Conservation (phyloP, 2,329 filamentous ascomycete genomes). For the Colletotrichum gigasporum region DNA sequence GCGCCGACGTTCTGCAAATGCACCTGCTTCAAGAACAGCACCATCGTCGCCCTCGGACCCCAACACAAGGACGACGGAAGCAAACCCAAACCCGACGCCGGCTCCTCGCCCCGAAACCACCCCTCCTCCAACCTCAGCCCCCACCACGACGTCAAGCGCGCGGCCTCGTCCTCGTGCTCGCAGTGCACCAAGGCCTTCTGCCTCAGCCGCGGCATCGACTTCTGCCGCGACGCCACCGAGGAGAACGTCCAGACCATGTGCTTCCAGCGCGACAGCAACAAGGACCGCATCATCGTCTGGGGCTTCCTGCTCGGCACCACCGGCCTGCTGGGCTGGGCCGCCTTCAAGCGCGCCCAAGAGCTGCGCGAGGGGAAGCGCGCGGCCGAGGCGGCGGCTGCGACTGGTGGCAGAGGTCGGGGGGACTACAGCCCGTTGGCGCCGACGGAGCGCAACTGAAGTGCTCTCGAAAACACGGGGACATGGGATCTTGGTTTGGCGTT, state of each 20-base stretch:
- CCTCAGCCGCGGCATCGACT: constrained; percentile 66
- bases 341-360: constrained; percentile 58
- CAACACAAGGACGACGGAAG: constrained; percentile 40
- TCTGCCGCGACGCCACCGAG: constrained; percentile 70
- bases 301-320: constrained; percentile 68
- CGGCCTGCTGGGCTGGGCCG: constrained; percentile 69
- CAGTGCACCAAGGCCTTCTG: constrained; percentile 74
- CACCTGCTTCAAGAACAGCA: constrained; percentile 76
- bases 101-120: constrained; percentile 38
- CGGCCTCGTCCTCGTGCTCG: constrained; percentile 60
- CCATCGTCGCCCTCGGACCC: constrained; percentile 70
- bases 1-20: constrained; percentile 75
- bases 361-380: constrained; percentile 41
- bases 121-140: constrained; percentile 32
- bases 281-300: constrained; percentile 74
- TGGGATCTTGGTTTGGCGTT: not conserved
- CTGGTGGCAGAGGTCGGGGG: constrained; percentile 31
- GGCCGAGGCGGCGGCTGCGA: constrained; percentile 11
- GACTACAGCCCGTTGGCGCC: constrained; percentile 6
- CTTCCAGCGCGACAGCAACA: constrained; percentile 74
- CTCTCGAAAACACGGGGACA: not conserved
- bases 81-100: constrained; percentile 17
- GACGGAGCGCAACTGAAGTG: not conserved
- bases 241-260: constrained; percentile 70
- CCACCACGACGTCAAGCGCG: constrained; percentile 37